Base-by-base conservation (phyloP, 1,139 yeast species). In the Eremothecium sinecaudum region DNA sequence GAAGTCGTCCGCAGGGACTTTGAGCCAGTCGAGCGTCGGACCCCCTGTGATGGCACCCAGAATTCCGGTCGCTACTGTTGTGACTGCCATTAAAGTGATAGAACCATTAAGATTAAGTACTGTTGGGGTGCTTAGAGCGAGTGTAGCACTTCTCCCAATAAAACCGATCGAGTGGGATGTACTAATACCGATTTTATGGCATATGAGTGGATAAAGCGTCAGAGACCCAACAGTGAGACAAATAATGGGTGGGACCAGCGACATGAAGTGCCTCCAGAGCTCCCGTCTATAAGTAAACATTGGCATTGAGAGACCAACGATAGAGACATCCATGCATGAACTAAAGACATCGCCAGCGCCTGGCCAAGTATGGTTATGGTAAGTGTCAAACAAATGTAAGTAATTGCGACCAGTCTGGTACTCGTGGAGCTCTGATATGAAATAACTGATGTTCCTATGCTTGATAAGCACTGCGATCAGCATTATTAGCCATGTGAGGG, bases 341-440 rank as follows among this genome's bases (percentile, higher is more conserved):
- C 77, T 59, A 25, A 81, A 64, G 9, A 81, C 64, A 50, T 81
- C 93, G 2, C 93, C 93, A 25, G 90, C 82, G 0, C 93, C 93
- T 0, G 93, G 92, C 71, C 76, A 69, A 25, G 59, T 58, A 20
- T 41, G 7, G 48, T 39, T 28, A 43, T 42, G 38, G 34, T 33
- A 41, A 16, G 36, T 38, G 43, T 67, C 67, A 55, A 80, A 79
- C 14, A 81, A 59, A 35, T 68, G 62, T 28, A 77, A 54, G 48
- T 81, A 81, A 15, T 66, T 79, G 40, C 78, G 66, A 0, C 87
- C 87, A 0, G 90, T 80, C 44, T 75, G 74, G 61, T 77, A 81
- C 46, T 64, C 63, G 33, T 60, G 52, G 43, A 80, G 63, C 30
- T 69, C 71, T 5, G 62, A 64, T 19, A 69, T 63, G 50, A 71